Evolutionary conservation across 805 yeast species (phyloP).

Genomic region (Candida sphagnicola): DNA sequence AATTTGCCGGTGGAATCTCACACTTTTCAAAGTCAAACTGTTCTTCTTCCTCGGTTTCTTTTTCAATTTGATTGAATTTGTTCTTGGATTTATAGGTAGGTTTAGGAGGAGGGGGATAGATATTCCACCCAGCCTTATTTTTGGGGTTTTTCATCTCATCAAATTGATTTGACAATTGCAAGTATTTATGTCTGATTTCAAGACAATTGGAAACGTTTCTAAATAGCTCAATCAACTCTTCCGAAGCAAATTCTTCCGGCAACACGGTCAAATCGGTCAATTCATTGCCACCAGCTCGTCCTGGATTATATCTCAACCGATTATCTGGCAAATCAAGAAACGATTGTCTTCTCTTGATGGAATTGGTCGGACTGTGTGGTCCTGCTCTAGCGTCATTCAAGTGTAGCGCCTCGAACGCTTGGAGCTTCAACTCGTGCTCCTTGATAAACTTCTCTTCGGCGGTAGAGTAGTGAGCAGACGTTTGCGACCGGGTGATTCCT

Average conservation of each 20-base stretch:
- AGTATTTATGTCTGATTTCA: constrained; percentile 72
- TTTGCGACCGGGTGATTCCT: constrained; percentile 23
- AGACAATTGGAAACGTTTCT: constrained; percentile 63
- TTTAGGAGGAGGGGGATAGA: constrained; percentile 92
- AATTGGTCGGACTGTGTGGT: constrained; percentile 9
- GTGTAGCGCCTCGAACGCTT: constrained; percentile 51
- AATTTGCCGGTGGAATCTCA: constrained; percentile 49
- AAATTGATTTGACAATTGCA: constrained; percentile 61
- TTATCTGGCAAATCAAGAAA: constrained; percentile 35
- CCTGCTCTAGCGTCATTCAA: constrained; percentile 4
- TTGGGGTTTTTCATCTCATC: constrained; percentile 79
- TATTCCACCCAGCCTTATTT: constrained; percentile 64
- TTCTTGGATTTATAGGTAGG: constrained; percentile 71
- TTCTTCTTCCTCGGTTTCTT: constrained; percentile 25
- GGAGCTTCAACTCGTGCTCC: constrained; percentile 64
- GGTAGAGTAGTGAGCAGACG: constrained; percentile 57
- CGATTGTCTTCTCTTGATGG: constrained; percentile 29
- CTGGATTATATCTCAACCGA: constrained; percentile 4
- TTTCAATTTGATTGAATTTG: constrained; percentile 45
- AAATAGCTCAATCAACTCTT: constrained; percentile 62
- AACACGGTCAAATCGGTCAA: constrained; percentile 11
- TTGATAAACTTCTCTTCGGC: constrained; percentile 61
- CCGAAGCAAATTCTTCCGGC: constrained; percentile 56
- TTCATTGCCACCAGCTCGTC: constrained; percentile 4
- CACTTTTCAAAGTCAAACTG: constrained; percentile 59